Evolutionary conservation across 2,329 filamentous ascomycete species (phyloP).

Genomic region (Gaeumannomyces tritici): DNA sequence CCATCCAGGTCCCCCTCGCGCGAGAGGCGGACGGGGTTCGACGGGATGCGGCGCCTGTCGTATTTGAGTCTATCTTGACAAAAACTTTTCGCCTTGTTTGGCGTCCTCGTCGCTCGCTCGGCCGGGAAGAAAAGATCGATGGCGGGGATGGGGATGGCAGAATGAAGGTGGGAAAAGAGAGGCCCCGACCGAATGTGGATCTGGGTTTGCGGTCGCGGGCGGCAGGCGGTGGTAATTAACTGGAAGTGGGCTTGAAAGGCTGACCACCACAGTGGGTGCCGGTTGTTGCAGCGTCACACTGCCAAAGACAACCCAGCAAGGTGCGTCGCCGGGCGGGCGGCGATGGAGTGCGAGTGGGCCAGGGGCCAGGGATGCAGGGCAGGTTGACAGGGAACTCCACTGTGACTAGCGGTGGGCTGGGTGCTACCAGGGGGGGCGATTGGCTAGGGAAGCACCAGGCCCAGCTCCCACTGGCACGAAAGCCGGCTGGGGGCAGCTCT

Average conservation of each 20-base stretch:
- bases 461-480: background rate
- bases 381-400: conserved; percentile 2
- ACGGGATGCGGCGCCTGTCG: background rate
- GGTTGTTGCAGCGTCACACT: background rate
- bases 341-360: background rate
- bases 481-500: background rate
- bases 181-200: background rate
- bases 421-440: background rate
- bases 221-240: background rate
- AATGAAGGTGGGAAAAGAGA: background rate
- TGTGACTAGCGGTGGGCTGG: conserved; percentile 1
- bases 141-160: background rate
- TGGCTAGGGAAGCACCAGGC: background rate
- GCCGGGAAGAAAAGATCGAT: background rate
- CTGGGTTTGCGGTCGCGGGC: background rate
- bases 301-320: background rate
- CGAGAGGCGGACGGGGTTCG: background rate
- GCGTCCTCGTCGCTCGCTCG: background rate
- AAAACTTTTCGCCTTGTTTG: background rate
- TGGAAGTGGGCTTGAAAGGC: background rate
- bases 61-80: no score
- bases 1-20: background rate
- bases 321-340: background rate
- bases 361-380: background rate
- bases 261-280: background rate